Conservation (phyloP, 495 filamentous ascomycete genomes). For the Podospora comata region DNA sequence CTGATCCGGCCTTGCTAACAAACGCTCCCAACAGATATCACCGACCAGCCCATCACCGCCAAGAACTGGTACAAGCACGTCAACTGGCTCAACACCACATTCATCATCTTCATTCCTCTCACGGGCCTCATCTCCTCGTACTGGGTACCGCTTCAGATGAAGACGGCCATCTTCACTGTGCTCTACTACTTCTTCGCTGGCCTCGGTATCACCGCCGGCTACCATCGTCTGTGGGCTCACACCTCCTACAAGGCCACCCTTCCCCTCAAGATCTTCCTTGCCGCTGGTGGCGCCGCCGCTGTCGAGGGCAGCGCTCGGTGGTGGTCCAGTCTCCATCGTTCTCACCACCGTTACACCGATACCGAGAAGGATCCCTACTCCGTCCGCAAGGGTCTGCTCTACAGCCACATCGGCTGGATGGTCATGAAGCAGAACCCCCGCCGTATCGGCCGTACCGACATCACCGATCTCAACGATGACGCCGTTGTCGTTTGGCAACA, state of each 20-base stretch:
- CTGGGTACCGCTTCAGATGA: conserved; percentile 73
- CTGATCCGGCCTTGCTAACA: conserved; percentile 10
- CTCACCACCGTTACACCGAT: conserved; percentile 98
- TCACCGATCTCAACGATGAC: conserved; percentile 94
- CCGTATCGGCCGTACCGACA: conserved; percentile 92
- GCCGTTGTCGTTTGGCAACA: conserved; percentile 94
- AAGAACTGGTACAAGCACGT: conserved; percentile 89
- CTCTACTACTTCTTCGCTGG: conserved; percentile 91
- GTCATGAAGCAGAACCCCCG: conserved; percentile 92
- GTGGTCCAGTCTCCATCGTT: conserved; percentile 96
- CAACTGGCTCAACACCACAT: conserved; percentile 87
- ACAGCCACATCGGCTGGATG: conserved; percentile 95
- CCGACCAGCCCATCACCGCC: conserved; percentile 67
- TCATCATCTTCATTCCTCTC: conserved; percentile 84
- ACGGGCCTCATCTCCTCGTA: conserved; percentile 71
- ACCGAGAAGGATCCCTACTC: conserved; percentile 99
- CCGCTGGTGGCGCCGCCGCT: conserved; percentile 86
- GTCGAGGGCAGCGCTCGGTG: conserved; percentile 95
- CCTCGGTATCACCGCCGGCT: conserved; percentile 76
- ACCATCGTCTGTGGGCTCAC: conserved; percentile 94
- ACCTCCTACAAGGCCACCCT: conserved; percentile 86
- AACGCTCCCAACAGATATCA: conserved; percentile 40
- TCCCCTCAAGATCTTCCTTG: conserved; percentile 89
- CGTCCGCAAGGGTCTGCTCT: conserved; percentile 90
- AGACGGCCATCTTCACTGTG: conserved; percentile 79